These are phyloP conservation scores for Elongisporangium senticosum DNA, from an alignment of 352 stramenopile species.

Conservation along the genomic window DNA sequence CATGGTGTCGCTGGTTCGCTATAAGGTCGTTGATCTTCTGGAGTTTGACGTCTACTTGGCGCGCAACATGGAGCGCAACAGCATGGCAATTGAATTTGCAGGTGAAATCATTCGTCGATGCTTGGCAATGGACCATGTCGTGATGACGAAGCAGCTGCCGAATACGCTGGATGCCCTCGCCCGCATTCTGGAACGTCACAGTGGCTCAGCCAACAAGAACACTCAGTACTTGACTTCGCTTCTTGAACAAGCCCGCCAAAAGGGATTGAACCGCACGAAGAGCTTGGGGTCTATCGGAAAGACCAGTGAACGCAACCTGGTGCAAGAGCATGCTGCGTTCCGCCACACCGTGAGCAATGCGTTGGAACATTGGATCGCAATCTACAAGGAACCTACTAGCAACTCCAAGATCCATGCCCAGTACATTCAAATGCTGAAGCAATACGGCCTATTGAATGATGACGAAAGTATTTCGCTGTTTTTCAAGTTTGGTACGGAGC, in stretches of 20 bases:
- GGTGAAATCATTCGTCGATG: slow-evolving; percentile 92
- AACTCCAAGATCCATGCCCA: slow-evolving; percentile 95
- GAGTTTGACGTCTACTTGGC: slow-evolving; percentile 95
- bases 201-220: slow-evolving; percentile 76
- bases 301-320: slow-evolving; percentile 31
- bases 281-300: slow-evolving; percentile 50
- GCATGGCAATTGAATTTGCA: slow-evolving; percentile 95
- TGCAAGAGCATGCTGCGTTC: slow-evolving; percentile 77
- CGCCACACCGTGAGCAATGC: slow-evolving; percentile 88
- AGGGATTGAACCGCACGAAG: slow-evolving; percentile 38
- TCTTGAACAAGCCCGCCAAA: slow-evolving; percentile 68
- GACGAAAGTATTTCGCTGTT: slow-evolving; percentile 98
- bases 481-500: slow-evolving; percentile 93
- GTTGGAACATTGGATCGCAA: slow-evolving; percentile 97
- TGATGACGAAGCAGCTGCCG: slow-evolving; percentile 84
- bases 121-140: slow-evolving; percentile 92
- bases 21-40: slow-evolving; percentile 89
- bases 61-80: slow-evolving; percentile 93
- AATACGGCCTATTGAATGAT: slow-evolving; percentile 94
- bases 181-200: slow-evolving; percentile 80
- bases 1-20: slow-evolving; percentile 92
- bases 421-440: slow-evolving; percentile 96
- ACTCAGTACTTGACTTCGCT: slow-evolving; percentile 78
- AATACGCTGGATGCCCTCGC: slow-evolving; percentile 91
- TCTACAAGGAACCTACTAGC: slow-evolving; percentile 91